Evolutionary conservation across 1,139 yeast species (phyloP), one percentile per base, ranked within the genome.

Genomic region (Candida sp.): DNA sequence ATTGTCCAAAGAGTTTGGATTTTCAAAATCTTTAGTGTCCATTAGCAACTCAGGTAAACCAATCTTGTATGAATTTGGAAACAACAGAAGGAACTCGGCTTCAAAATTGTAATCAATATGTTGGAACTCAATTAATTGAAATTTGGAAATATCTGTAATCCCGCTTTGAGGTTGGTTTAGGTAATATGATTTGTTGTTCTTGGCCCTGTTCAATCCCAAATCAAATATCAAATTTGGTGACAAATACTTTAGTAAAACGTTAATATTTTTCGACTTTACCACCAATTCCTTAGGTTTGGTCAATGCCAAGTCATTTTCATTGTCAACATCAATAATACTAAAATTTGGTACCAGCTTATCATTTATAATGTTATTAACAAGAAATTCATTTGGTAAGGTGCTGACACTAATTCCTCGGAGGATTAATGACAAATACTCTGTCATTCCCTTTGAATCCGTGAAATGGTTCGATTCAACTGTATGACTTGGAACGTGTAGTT

Each of bases 321-420:
- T 68, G 21, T 66, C 71, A 4, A 64, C 70, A 29, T 68, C 73
- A 40, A 63, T 70, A 11, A 64, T 68, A 40, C 67, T 65, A 56
- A 71, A 68, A 35, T 59, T 56, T 4, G 57, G 49, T 11, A 46
- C 44, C 21, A 53, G 55, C 21, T 56, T 55, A 25, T 54, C 49
- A 35, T 56, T 50, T 38, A 55, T 47, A n/a, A 62, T 49, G 45
- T 68, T 72, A 30, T 67, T 63, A 38, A 69, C 52, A 34, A 79
- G 60, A 49, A 78, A 81, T 11, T 60, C 56, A 12, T 68, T 65
- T 0, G 91, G 90, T 11, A 84, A 78, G 0, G 85, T 75, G 33
- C 74, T 68, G 0, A 82, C 68, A 32, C 86, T 82, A 45, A 84
- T 76, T 38, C 82, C 79, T 45, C 90, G 63, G 35, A 84, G 58